Percentiles rank a stretch among this genome's conserved stretches.
Conservation (phyloP, 2,329 filamentous ascomycete species). For the Mollisia scopiformis region DNA sequence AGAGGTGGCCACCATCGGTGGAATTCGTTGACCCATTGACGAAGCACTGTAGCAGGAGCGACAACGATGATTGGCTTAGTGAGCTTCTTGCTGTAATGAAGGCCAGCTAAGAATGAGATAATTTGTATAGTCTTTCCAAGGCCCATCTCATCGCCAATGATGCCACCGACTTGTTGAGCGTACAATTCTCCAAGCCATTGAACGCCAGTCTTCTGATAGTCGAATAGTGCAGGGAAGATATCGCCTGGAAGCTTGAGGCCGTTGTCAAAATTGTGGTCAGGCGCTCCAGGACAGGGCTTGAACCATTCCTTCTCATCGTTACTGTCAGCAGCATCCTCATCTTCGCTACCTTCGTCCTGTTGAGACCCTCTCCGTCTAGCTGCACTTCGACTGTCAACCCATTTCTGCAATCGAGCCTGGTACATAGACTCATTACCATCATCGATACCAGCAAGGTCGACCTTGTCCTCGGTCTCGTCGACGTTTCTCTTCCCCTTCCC, state of each 20-base stretch:
- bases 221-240: conserved; percentile 88
- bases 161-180: conserved; percentile 86
- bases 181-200: conserved; percentile 96
- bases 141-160: conserved; percentile 97
- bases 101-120: conserved; percentile 70
- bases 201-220: conserved; percentile 96
- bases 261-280: conserved; percentile 75
- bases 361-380: conserved; percentile 53
- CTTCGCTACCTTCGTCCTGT: conserved; percentile 38
- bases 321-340: conserved; percentile 47
- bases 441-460: conserved; percentile 59
- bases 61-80: conserved; percentile 87
- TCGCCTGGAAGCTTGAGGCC: conserved; percentile 83
- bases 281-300: conserved; percentile 80
- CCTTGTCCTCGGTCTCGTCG: conserved; percentile 37
- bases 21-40: conserved; percentile 98
- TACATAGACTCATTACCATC: conserved; percentile 89
- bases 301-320: conserved; percentile 71
- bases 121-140: conserved; percentile 90
- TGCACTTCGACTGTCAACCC: conserved; percentile 67
- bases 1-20: conserved; percentile 99
- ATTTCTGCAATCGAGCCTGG: conserved; percentile 72
- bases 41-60: conserved; percentile 90
- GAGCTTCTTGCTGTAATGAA: conserved; percentile 89
- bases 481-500: conserved; percentile 28